phyloP scores from a whole-genome alignment of 202 grass and related monocot genomes.

The Zoysia matrella region DNA sequence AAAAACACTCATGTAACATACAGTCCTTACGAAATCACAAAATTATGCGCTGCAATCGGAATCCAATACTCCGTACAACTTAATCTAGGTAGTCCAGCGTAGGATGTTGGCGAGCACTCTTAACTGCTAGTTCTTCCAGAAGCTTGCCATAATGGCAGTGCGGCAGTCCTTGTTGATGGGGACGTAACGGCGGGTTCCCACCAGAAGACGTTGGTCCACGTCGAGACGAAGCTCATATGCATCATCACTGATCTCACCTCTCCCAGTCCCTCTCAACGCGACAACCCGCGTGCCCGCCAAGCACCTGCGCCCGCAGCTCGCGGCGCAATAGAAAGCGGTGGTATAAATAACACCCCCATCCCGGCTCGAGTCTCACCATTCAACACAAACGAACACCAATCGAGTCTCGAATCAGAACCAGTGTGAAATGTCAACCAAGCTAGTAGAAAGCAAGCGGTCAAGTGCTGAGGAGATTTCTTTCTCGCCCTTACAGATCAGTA shows the following conservation, averaged over 20 bases:
- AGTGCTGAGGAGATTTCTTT: not conserved
- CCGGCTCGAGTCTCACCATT: not conserved
- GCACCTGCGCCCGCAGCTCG: not conserved
- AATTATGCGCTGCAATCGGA: too few relatives aligned
- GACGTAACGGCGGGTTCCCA: too few relatives aligned
- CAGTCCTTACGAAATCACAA: too few relatives aligned
- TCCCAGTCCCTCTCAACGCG: too few relatives aligned
- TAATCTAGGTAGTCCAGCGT: too few relatives aligned
- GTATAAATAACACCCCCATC: not conserved
- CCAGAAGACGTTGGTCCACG: not conserved
- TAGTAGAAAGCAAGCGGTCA: too few relatives aligned
- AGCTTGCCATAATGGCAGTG: not conserved
- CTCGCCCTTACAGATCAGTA: not conserved
- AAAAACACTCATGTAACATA: too few relatives aligned
- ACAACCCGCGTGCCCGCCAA: not conserved
- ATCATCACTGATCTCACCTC: slow-evolving; percentile 6
- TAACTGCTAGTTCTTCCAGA: too few relatives aligned
- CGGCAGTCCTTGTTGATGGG: too few relatives aligned
- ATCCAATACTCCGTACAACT: too few relatives aligned
- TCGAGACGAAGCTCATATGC: not conserved
- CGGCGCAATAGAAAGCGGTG: not conserved
- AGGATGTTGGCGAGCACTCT: too few relatives aligned
- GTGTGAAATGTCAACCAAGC: not conserved
- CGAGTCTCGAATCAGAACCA: not conserved
- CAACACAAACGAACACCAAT: not conserved